These are phyloP conservation scores for Fraxinus sp. DNA, from an alignment of 305 asterid species.

Conservation along the genomic window DNA sequence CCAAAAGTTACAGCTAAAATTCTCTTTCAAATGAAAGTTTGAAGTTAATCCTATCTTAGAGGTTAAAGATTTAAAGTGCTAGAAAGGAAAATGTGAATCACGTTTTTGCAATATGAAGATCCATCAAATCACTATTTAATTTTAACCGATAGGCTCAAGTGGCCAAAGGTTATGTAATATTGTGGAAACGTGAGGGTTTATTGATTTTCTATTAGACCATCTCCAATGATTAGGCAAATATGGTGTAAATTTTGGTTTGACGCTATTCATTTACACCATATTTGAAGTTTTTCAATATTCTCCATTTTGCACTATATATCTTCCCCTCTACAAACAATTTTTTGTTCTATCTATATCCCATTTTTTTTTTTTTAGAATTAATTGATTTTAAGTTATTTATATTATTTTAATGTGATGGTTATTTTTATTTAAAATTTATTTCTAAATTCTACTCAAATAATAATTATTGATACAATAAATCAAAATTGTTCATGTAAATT, in stretches of 20 bases:
- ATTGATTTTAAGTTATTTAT: too few species aligned
- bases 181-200: not conserved
- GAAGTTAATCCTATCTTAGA: not conserved
- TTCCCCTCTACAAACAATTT: not conserved
- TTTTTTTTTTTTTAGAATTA: too few species aligned
- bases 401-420: not conserved
- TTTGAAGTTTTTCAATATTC: not conserved
- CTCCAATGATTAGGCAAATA: not conserved
- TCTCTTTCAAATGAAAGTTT: not conserved
- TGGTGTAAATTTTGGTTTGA: not conserved
- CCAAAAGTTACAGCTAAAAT: not conserved
- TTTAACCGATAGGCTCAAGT: not conserved
- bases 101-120: not conserved
- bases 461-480: too few species aligned
- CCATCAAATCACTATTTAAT: not conserved
- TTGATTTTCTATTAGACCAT: not conserved
- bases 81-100: too few species aligned
- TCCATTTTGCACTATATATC: not conserved
- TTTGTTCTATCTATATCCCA: not conserved
- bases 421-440: too few species aligned
- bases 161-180: not conserved
- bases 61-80: too few species aligned
- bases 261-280: not conserved
- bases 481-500: too few species aligned
- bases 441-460: too few species aligned